Conservation (phyloP, 352 stramenopile genomes). For the Globisporangium middletonii region DNA sequence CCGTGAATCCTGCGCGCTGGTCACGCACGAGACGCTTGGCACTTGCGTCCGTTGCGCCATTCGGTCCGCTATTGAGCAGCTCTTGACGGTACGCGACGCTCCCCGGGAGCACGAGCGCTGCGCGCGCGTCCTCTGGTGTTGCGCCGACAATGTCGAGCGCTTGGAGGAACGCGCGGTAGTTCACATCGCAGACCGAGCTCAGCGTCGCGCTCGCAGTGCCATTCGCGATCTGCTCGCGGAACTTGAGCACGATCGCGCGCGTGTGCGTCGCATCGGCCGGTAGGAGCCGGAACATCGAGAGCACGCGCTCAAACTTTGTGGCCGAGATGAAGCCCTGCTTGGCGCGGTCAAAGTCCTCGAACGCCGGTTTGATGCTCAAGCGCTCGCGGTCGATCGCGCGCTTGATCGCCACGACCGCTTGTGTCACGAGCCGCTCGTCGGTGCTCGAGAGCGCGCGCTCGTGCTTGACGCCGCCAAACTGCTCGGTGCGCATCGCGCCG, state of each 20-base stretch:
- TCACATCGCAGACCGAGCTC: slow-evolving; percentile 75
- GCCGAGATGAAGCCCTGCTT: slow-evolving; percentile 76
- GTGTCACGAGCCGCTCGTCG: slow-evolving; percentile 51
- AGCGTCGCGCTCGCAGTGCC: slow-evolving; percentile 31
- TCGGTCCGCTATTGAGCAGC: slow-evolving; percentile 30
- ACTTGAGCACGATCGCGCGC: slow-evolving; percentile 67
- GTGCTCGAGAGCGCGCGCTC: slow-evolving; percentile 43
- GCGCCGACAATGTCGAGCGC: slow-evolving; percentile 45
- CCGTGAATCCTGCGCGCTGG: slow-evolving; percentile 15
- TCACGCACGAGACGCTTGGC: slow-evolving; percentile 23
- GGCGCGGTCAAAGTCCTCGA: slow-evolving; percentile 77
- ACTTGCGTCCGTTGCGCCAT: slow-evolving; percentile 20
- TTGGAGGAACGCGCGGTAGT: slow-evolving; percentile 77
- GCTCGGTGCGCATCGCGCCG: slow-evolving; percentile 35
- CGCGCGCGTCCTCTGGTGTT: slow-evolving; percentile 12
- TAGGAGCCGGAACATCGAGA: slow-evolving; percentile 69
- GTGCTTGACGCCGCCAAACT: slow-evolving; percentile 47
- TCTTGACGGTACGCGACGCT: slow-evolving; percentile 62
- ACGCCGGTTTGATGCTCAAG: slow-evolving; percentile 71
- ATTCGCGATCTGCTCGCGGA: slow-evolving; percentile 51
- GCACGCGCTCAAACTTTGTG: slow-evolving; percentile 76
- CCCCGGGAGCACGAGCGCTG: slow-evolving; percentile 30
- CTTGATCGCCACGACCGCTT: slow-evolving; percentile 39
- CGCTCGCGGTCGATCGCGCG: slow-evolving; percentile 58
- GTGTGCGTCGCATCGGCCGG: slow-evolving; percentile 36